Evolutionary conservation across 1,139 yeast species (phyloP), one percentile per base, ranked within the genome.

Genomic region (Debaryomyces udenii): DNA sequence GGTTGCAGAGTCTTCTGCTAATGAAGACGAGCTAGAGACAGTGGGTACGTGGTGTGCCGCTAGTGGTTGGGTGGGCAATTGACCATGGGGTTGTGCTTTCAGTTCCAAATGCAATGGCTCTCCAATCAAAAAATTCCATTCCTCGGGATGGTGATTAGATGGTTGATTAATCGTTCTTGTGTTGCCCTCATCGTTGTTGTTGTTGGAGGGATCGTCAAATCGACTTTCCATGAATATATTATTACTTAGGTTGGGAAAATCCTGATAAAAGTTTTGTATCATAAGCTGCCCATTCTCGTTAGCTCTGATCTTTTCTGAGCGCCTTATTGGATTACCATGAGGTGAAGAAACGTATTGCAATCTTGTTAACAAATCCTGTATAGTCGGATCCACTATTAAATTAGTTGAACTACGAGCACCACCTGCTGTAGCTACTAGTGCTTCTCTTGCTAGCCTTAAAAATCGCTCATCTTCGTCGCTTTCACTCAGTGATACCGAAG

Each of bases 261-360:
- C 62, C 23, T 67, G 56, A 50, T 73, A 73, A 49, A 72, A 73
- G 13, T 62, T 68, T 33, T 68, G 76, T 37, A 73, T 69, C 65
- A 68, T 70, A 40, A 72, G 57, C 46, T 70, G 74, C 3, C 78
- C 78, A 40, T 62, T 65, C 32, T 62, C 68, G 48, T 71, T 71
- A 33, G 72, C 66, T 16, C 55, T 57, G n/a, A 72, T 64, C 18
- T 58, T 57, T 9, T 63, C 61, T 6, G 69, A 62, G 29, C 59
- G 59, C 30, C 60, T 61, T 18, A 72, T 72, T 5, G 78, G 78
- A 47, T 72, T 73, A 5, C 74, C 74, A 55, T 78, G 83, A 3
- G 84, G 83, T 18, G 81, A 69, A 42, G 72, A 62, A 9, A 77
- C 78, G 49, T 79, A 79, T 48, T 77, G 81, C 38, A 78, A 60